Evolutionary conservation across 257 asterid species (phyloP).

Genomic region (Lycium ferocissimum): DNA sequence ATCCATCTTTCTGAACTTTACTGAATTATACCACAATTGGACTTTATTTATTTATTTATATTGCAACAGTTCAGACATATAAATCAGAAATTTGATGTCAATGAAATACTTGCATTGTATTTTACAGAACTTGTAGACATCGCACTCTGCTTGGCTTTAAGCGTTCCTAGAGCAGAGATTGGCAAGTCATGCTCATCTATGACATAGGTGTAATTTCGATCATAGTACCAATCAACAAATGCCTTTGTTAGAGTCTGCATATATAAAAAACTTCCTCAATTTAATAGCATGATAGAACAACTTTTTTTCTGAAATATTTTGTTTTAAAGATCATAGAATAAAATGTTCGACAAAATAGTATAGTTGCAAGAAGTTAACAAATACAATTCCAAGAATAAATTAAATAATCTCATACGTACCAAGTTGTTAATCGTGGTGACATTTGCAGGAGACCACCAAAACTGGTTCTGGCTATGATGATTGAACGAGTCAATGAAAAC

Average conservation of each 20-base stretch:
- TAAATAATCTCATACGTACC: background rate
- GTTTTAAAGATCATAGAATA: background rate
- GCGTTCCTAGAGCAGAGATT: background rate
- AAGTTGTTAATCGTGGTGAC: background rate
- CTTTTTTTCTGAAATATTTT: background rate
- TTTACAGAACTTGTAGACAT: background rate
- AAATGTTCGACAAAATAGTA: too few relatives aligned
- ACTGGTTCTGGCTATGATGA: background rate
- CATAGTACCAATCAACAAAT: slow-evolving; percentile 7
- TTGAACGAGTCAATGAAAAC: slow-evolving; percentile 9
- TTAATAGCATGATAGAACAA: background rate
- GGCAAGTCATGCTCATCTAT: slow-evolving; percentile 1
- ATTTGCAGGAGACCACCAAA: background rate
- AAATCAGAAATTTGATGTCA: too few relatives aligned
- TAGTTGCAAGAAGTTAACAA: too few relatives aligned
- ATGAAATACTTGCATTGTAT: too few relatives aligned
- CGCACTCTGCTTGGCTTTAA: background rate
- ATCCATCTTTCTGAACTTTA: too few relatives aligned
- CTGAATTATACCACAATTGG: too few relatives aligned
- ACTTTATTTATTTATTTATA: too few relatives aligned
- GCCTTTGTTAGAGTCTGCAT: background rate
- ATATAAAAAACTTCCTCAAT: background rate
- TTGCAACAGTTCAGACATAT: too few relatives aligned
- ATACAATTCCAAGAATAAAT: too few relatives aligned
- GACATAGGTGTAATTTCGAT: background rate